Base-by-base conservation (phyloP, 257 asterid genomes). In the Ilex asprella region DNA sequence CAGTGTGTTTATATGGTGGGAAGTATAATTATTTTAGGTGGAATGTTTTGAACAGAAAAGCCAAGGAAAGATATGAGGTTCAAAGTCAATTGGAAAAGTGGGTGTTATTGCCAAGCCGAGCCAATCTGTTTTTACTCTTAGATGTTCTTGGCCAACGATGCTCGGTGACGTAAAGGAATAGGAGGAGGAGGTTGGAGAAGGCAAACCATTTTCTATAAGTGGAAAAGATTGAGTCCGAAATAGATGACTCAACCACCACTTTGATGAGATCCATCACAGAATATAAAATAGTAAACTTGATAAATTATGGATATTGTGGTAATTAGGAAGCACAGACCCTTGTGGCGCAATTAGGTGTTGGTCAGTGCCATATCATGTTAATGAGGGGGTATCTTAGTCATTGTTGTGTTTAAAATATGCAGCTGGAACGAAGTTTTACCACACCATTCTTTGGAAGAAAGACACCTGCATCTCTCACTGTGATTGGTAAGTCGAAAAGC, bases 181-280 rank as follows among this genome's bases (percentile, higher is more conserved):
- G 75, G 70, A 70, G 54, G 62, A 65, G 65, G 55, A 67, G 61
- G 64, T 43, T 46, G 69, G 68, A 64, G 54, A 56, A 63, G 75
- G 75, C 49, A 68, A 66, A 67, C 66, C 75, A 63, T 75, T 70
- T 77, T 63, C 75, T 55, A 53, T 73, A 72, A 75, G 79, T 78
- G 61, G 77, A 62, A 53, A 73, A 57, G 50, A 69, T 75, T 70
- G 61, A 47, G 62, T 70, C 65, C 63, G 63, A 64, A 81, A 70
- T 69, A 58, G 65, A 78, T 80, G 85, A 75, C 83, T 73, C 83
- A 63, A 64, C 70, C 59, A 60, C 78, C 81, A 78, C 82, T 61
- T 59, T 74, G 55, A 56, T 64, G 68, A 61, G 66, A 62, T 51
- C 68, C 12, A 27, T 64, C 65, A 61, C 56, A 51, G 60, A 61